Base-by-base conservation (phyloP, 352 stramenopile genomes). In the Pythium monospermum region DNA sequence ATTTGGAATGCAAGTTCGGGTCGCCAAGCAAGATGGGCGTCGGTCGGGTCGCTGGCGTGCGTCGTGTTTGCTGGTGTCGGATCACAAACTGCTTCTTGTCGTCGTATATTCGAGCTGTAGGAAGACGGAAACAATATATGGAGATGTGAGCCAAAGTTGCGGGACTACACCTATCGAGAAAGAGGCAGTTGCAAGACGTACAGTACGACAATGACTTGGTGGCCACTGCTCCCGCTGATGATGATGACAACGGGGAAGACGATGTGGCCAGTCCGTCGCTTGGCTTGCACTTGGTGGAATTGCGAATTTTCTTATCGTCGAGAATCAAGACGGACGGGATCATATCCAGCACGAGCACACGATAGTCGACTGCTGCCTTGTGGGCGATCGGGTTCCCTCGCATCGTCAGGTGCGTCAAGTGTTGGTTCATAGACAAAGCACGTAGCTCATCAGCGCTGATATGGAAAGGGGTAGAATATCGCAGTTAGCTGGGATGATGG, bases 81-180 rank as follows among this genome's bases (percentile, higher is more conserved):
- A 88, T 78, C 33, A 84, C 53, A 47, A 86, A 91, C 38, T 86
- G 67, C 42, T 91, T 88, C 49, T 86, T 91, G 42, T 88, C 75
- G 30, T 86, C 77, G 25, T 91, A 91, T n/a, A 91, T 63, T 12
- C 77, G 73, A 32, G 75, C 80, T 90, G 33, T 21, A n/a, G n/a
- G n/a, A n/a, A n/a, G n/a, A n/a, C n/a, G n/a, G n/a, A n/a, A n/a
- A n/a, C n/a, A n/a, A n/a, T n/a, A n/a, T n/a, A n/a, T n/a, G n/a
- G n/a, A n/a, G n/a, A n/a, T n/a, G n/a, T n/a, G n/a, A n/a, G n/a
- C n/a, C n/a, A n/a, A n/a, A n/a, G n/a, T n/a, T n/a, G n/a, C n/a
- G n/a, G n/a, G n/a, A n/a, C n/a, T n/a, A n/a, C 4, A 32, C 3
- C 22, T 37, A 6, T 22, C 48, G 25, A 61, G 12, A 11, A 40